Evolutionary conservation across 768 basidiomycete genomes (phyloP).

Genomic region (Amanita polypyramis): DNA sequence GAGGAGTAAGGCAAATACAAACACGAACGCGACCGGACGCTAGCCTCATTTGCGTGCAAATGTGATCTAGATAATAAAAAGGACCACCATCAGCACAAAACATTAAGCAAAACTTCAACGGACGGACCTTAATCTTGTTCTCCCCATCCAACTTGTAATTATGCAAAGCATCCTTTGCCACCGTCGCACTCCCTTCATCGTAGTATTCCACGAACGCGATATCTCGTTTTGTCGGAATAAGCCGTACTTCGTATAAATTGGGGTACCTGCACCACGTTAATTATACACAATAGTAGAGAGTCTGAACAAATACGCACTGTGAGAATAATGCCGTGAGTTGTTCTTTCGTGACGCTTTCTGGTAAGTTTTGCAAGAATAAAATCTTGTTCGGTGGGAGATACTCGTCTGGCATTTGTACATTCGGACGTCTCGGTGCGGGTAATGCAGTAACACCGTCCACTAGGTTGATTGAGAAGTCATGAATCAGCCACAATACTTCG

Average conservation of each 20-base stretch:
- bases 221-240: constrained; percentile 93
- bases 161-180: constrained; percentile 93
- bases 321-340: constrained; percentile 86
- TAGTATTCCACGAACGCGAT: constrained; percentile 98
- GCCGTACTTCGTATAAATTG: constrained; percentile 94
- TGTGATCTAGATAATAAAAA: constrained; percentile 45
- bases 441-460: constrained; percentile 61
- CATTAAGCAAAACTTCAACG: neutral
- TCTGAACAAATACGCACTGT: constrained; percentile 30
- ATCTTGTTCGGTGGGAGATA: constrained; percentile 99
- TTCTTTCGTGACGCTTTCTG: constrained; percentile 87
- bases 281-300: neutral
- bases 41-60: constrained; percentile 58
- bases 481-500: constrained; percentile 8
- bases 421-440: constrained; percentile 65
- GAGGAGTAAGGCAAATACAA: neutral
- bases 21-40: neutral
- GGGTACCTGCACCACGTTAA: constrained; percentile 60
- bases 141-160: constrained; percentile 97
- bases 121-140: constrained; percentile 89
- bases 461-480: constrained; percentile 22
- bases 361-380: constrained; percentile 94
- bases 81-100: constrained; percentile 6
- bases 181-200: constrained; percentile 85
- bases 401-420: constrained; percentile 98